phyloP scores from a whole-genome alignment of 108 stramenopile species.

The Nitzschia sp. region DNA sequence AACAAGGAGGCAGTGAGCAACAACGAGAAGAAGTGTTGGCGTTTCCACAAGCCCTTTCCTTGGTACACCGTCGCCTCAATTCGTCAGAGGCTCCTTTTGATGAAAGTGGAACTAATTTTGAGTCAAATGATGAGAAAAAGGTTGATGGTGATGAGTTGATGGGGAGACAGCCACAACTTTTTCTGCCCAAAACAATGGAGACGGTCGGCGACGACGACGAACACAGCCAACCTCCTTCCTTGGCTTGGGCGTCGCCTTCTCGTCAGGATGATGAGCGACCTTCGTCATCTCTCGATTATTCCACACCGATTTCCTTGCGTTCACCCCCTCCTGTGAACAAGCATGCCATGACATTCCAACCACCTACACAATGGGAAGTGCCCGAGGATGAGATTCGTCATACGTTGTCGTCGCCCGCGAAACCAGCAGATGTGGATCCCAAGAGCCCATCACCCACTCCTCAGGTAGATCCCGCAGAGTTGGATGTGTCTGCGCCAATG shows the following conservation, averaged over 20 bases:
- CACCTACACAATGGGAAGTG: not conserved
- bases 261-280: not conserved
- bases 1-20: not conserved
- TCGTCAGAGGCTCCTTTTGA: slow-evolving; percentile 13
- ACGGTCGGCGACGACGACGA: slow-evolving; percentile 6
- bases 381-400: not conserved
- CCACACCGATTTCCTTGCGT: not conserved
- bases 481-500: not conserved
- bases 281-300: not conserved
- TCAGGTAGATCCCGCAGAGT: not conserved
- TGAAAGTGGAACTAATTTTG: not conserved
- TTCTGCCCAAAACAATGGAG: not conserved
- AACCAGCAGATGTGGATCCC: not conserved
- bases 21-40: not conserved
- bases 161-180: slow-evolving; percentile 6
- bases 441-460: not conserved
- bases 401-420: not conserved
- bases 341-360: slow-evolving; percentile 12
- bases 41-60: not conserved
- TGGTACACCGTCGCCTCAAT: not conserved
- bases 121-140: slow-evolving; percentile 5
- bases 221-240: slow-evolving; percentile 11
- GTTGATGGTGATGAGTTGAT: slow-evolving; percentile 4
- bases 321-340: slow-evolving; percentile 6
- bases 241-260: slow-evolving; percentile 1